Evolutionary conservation across 2,329 filamentous ascomycete species (phyloP), one percentile per base, ranked within the genome.

Genomic region (Metarhizium brunneum): DNA sequence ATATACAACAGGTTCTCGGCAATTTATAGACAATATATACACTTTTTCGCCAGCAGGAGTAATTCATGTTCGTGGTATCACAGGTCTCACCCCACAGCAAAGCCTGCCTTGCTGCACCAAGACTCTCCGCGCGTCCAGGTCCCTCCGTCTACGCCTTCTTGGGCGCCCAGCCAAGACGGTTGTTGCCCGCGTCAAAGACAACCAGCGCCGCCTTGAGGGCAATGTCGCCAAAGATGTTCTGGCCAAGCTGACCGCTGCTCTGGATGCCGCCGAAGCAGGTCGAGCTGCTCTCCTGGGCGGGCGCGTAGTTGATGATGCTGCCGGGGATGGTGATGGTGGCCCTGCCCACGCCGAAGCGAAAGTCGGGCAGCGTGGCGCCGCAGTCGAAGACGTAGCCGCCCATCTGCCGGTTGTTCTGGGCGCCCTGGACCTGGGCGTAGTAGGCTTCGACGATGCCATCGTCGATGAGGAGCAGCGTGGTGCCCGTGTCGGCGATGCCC

Each of bases 221-320:
- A 58, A 82, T 74, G 61, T 83, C 80, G n/a, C 80, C 80, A 63
- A 79, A 83, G 64, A 89, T 85, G 68, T 84, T 81, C 35, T 76
- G 73, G 53, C 58, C 59, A 1, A 52, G 10, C 14, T 29, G 55
- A 20, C 74, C 72, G 55, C 79, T 83, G 50, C 78, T 75, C 71
- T 88, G 85, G 18, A 88, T 71, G 62, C 84, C 85, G 59, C 84
- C 85, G 60, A 85, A 87, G 73, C 85, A 88, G 56, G 75, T 80
- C n/a, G 38, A 38, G 40, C 51, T 52, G 54, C 72, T 72, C 47
- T 75, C 70, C n/a, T 80, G 69, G 43, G 70, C 62, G 6, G 45
- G 45, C 2, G 78, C 75, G 60, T 82, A 84, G 60, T 74, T 76
- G 60, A 83, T 74, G 49, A 77, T 73, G 20, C 65, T 63, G 4